Percentiles rank a stretch among this genome's conserved stretches.
These are phyloP conservation scores for Hygrophorus russula DNA, from an alignment of 768 basidiomycete genomes.

Conservation along the genomic window DNA sequence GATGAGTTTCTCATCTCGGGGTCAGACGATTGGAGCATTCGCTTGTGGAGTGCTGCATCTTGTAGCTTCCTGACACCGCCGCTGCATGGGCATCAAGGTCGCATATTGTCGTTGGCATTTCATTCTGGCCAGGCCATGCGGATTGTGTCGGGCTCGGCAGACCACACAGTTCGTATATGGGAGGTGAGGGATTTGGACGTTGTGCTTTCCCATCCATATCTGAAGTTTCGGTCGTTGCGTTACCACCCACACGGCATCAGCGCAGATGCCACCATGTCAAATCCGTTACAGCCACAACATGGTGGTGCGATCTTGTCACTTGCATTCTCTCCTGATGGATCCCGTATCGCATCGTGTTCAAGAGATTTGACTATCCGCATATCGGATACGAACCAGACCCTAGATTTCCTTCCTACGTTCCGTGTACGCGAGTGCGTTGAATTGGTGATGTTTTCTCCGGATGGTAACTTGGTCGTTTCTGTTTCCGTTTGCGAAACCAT, in stretches of 20 bases:
- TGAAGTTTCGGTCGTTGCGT: too few species aligned
- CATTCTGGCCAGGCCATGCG: not conserved
- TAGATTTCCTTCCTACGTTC: too few species aligned
- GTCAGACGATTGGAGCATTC: conserved; percentile 8
- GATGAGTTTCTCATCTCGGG: conserved; percentile 9
- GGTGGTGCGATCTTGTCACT: conserved; percentile 14
- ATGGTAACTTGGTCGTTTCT: conserved; percentile 13
- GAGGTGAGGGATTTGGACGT: not conserved
- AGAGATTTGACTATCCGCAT: conserved; percentile 40
- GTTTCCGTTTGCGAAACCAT: conserved; percentile 10
- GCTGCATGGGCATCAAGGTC: not conserved
- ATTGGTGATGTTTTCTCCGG: conserved; percentile 15
- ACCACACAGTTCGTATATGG: conserved; percentile 1
- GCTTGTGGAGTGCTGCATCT: conserved; percentile 10
- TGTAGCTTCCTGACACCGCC: conserved; percentile 1
- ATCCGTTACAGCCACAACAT: not conserved
- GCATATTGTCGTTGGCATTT: not conserved
- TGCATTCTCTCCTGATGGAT: conserved; percentile 39
- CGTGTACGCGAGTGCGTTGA: conserved; percentile 4
- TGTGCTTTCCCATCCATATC: too few species aligned
- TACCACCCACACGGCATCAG: too few species aligned
- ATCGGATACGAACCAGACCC: not conserved
- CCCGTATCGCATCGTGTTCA: conserved; percentile 36
- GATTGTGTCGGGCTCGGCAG: conserved; percentile 1
- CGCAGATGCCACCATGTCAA: too few species aligned